Conservation (phyloP, 2,329 filamentous ascomycete genomes). For the Alternaria sp. region DNA sequence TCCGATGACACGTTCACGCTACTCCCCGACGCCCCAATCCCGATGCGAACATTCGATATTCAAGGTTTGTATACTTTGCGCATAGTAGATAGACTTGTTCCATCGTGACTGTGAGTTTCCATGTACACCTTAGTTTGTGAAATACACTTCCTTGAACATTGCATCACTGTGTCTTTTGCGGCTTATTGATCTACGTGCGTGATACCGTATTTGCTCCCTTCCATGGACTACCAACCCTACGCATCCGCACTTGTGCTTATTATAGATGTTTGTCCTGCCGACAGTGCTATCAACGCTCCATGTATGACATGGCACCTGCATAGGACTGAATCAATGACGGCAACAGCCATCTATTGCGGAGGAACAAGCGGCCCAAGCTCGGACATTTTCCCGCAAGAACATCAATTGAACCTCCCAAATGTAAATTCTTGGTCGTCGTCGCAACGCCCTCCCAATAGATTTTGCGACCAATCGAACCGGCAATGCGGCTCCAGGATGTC, state of each 20-base stretch:
- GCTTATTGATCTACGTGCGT: not conserved
- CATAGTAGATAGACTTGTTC: conserved; percentile 12
- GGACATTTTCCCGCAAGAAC: conserved; percentile 16
- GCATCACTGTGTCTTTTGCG: not conserved
- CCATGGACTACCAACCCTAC: not conserved
- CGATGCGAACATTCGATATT: conserved; percentile 20
- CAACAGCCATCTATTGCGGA: conserved; percentile 10
- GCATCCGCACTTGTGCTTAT: not conserved
- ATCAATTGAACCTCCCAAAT: conserved; percentile 7
- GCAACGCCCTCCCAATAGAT: conserved; percentile 9
- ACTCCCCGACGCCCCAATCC: conserved; percentile 16
- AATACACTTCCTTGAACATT: not conserved
- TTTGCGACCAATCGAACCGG: conserved; percentile 33
- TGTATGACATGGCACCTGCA: conserved; percentile 15
- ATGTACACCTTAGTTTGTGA: conserved; percentile 10
- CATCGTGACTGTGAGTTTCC: conserved; percentile 17
- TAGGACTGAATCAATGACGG: conserved; percentile 26
- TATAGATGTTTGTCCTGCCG: not conserved
- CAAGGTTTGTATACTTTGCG: conserved; percentile 23
- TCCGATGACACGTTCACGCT: conserved; percentile 20
- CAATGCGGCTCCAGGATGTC: conserved; percentile 52
- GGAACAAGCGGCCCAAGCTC: conserved; percentile 18
- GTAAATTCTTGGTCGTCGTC: conserved; percentile 14
- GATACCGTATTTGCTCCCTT: not conserved
- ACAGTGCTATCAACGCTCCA: not conserved